Conservation (phyloP, 345 rosid species). For the Eucalyptus sp. region DNA sequence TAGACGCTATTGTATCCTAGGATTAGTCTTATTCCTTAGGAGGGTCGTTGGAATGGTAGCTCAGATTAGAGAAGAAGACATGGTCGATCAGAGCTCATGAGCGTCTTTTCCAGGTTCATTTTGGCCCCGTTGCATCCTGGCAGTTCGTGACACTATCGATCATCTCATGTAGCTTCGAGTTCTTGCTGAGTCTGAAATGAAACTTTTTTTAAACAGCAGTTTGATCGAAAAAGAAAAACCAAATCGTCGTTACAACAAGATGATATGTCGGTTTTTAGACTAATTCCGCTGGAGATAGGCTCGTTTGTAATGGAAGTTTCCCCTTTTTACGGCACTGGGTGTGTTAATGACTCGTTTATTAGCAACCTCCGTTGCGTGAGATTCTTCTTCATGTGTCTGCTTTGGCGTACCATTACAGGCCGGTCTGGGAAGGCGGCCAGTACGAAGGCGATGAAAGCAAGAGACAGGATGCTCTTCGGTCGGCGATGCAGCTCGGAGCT, state of each 20-base stretch:
- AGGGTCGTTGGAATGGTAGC: background rate
- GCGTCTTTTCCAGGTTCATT: background rate
- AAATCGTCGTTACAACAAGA: background rate
- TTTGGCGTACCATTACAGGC: background rate
- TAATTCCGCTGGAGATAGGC: background rate
- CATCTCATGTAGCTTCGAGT: background rate
- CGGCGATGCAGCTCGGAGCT: constrained; percentile 33
- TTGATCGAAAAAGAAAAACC: background rate
- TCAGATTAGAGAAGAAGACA: background rate
- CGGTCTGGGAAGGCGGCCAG: constrained; percentile 32
- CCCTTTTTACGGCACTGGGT: background rate
- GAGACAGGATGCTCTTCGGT: constrained; percentile 20
- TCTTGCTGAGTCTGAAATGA: background rate
- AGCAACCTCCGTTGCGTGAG: background rate
- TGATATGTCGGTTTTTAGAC: background rate
- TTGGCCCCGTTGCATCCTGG: background rate
- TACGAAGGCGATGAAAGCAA: constrained; percentile 31
- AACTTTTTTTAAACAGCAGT: background rate
- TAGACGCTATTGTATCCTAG: background rate
- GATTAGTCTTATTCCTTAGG: background rate
- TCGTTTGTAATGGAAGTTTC: background rate
- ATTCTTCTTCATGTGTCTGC: background rate
- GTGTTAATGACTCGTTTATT: background rate
- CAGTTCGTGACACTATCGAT: background rate
- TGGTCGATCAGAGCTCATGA: background rate